These are phyloP conservation scores for Asterella californica DNA, from an alignment of 225 moss, liverwort and hornwort genomes.

Conservation along the genomic window DNA sequence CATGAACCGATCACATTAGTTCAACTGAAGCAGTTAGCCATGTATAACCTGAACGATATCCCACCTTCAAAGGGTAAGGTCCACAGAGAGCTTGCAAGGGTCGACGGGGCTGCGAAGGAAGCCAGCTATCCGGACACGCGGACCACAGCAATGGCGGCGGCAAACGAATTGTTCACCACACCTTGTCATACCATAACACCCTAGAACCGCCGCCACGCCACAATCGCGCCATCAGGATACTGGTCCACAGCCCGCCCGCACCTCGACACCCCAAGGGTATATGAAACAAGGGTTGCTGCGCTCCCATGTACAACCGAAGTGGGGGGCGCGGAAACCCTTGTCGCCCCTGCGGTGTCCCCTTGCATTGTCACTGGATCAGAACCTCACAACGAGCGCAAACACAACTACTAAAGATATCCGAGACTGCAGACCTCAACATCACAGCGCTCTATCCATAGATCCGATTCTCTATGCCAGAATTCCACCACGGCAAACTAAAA, in stretches of 20 bases:
- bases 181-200: slow-evolving; percentile 62
- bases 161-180: slow-evolving; percentile 59
- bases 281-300: slow-evolving; percentile 74
- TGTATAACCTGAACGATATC: slow-evolving; percentile 44
- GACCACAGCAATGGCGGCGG: slow-evolving; percentile 97
- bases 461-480: neutral
- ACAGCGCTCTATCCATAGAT: neutral
- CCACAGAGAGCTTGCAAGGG: slow-evolving; percentile 63
- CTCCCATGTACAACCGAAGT: slow-evolving; percentile 42
- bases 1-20: slow-evolving; percentile 24
- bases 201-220: slow-evolving; percentile 94
- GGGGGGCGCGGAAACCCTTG: slow-evolving; percentile 63
- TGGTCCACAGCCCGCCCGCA: slow-evolving; percentile 91
- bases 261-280: slow-evolving; percentile 89
- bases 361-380: slow-evolving; percentile 49
- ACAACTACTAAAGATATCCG: slow-evolving; percentile 30
- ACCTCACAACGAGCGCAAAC: slow-evolving; percentile 42
- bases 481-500: neutral
- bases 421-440: slow-evolving; percentile 17
- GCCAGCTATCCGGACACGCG: slow-evolving; percentile 92
- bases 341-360: slow-evolving; percentile 52
- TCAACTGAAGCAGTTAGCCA: slow-evolving; percentile 24
- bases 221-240: slow-evolving; percentile 96
- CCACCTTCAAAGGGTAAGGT: slow-evolving; percentile 72
- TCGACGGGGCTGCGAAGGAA: slow-evolving; percentile 89